A percentile compares a stretch with the other conserved stretches of the same genome.
Conservation (phyloP, 2,329 filamentous ascomycete species). For the Fusarium miscanthi region DNA sequence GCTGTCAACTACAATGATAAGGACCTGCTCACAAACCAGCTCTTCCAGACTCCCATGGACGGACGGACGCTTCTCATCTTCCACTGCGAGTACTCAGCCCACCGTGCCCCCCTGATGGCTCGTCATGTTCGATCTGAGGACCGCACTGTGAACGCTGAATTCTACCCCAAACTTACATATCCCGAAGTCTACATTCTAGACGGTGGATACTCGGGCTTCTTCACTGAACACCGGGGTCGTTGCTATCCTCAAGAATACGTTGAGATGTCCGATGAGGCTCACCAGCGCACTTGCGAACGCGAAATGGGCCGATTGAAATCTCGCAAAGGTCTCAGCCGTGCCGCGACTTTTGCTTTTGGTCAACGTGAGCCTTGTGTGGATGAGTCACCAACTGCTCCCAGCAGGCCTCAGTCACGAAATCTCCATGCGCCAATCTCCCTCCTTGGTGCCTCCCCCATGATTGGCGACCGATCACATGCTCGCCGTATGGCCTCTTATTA, state of each 20-base stretch:
- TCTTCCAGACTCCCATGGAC: slow-evolving; percentile 76
- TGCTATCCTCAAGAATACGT: slow-evolving; percentile 97
- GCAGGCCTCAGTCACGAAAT: slow-evolving; percentile 54
- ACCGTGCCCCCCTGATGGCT: slow-evolving; percentile 95
- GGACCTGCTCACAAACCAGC: slow-evolving; percentile 80
- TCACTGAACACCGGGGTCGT: slow-evolving; percentile 77
- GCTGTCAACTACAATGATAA: slow-evolving; percentile 98
- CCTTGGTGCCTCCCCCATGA: slow-evolving; percentile 59
- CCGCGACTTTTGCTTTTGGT: slow-evolving; percentile 96
- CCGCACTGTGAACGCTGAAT: slow-evolving; percentile 83
- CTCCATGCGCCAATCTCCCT: slow-evolving; percentile 53
- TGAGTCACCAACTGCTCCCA: slow-evolving; percentile 69
- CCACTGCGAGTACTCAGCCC: slow-evolving; percentile 98
- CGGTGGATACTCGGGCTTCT: slow-evolving; percentile 96
- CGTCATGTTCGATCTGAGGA: slow-evolving; percentile 92
- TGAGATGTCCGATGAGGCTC: slow-evolving; percentile 93
- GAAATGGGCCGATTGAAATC: slow-evolving; percentile 94
- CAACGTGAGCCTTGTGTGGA: slow-evolving; percentile 69
- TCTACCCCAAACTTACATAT: slow-evolving; percentile 90
- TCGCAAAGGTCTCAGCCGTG: slow-evolving; percentile 84
- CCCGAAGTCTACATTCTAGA: slow-evolving; percentile 98
- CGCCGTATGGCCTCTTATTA: slow-evolving; percentile 75
- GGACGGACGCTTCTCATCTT: slow-evolving; percentile 87
- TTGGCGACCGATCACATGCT: slow-evolving; percentile 63
- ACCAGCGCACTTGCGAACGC: slow-evolving; percentile 92